These are phyloP conservation scores for Ophiobolus disseminans DNA, from an alignment of 2,329 filamentous ascomycete species.

Conservation along the genomic window DNA sequence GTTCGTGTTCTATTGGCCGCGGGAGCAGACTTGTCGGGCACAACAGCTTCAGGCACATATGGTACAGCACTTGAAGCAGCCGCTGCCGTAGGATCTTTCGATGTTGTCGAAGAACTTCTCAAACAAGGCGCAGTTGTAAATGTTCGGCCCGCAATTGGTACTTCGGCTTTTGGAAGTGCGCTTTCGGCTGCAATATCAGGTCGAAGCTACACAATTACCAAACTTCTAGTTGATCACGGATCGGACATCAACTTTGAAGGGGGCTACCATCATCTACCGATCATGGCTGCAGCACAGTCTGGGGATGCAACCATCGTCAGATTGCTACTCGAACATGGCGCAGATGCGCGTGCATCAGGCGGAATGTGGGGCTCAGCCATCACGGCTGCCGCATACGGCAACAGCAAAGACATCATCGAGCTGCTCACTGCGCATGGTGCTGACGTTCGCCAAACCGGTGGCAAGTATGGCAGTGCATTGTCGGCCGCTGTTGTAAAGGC, in stretches of 20 bases:
- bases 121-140: conserved; percentile 25
- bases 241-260: conserved; percentile 27
- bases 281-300: conserved; percentile 26
- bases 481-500: conserved; percentile 23
- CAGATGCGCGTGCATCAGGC: conserved; percentile 14
- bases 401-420: conserved; percentile 22
- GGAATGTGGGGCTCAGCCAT: conserved; percentile 19
- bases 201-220: conserved; percentile 12
- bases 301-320: conserved; percentile 13
- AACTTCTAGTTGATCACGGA: conserved; percentile 18
- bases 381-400: conserved; percentile 23
- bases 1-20: conserved; percentile 20
- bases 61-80: conserved; percentile 33
- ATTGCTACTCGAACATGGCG: conserved; percentile 20
- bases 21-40: conserved; percentile 18
- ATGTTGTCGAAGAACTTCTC: conserved; percentile 21
- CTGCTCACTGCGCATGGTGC: conserved; percentile 32
- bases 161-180: conserved; percentile 18
- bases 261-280: conserved; percentile 21
- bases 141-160: conserved; percentile 20
- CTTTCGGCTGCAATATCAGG: conserved; percentile 18
- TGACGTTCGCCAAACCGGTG: conserved; percentile 21
- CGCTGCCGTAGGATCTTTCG: conserved; percentile 15
- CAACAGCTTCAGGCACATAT: conserved; percentile 19
- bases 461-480: conserved; percentile 27